Base-by-base conservation (phyloP, 352 stramenopile species). In the Globisporangium emineosum region DNA sequence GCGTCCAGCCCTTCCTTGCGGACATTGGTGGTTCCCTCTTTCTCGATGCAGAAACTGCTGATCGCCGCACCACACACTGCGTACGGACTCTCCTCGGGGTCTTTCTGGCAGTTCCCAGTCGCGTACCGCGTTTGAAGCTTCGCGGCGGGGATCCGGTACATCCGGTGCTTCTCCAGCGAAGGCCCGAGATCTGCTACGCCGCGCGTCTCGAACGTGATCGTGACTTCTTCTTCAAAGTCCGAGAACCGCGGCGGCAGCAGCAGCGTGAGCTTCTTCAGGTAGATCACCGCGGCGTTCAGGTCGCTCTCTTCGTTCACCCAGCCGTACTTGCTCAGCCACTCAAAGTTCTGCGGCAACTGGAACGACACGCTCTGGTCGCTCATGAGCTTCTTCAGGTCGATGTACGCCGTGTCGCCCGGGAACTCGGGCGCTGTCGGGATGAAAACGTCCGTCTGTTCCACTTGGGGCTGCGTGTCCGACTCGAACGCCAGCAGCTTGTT, bases 281-380 rank as follows among this genome's bases (percentile, higher is more conserved):
- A 53, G 21, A 53, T 29, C 21, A 53, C 21, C 3, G 47, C 47
- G 6, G 12, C 2, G 23, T 53, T 29, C 47, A 53, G 25, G 12
- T 53, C 47, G 23, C 47, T 53, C 47, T 53, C 47, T 12, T 53
- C 47, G 7, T 53, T 53, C 23, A 53, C 47, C 47, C 47, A 53
- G 47, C 47, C 47, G 47, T 53, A 53, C 47, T 53, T 53, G 21
- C 47, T 53, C 47, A 53, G 12, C 47, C 47, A 53, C 15, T 53
- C 47, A 32, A 32, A 53, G 47, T 30, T n/a, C 47, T 53, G 47
- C 21, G 47, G 47, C 47, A 53, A 4, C 15, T 27, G 21, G 12
- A 53, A 53, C 21, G 23, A 2, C 47, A 53, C 47, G 5, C 47
- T 53, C 47, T 53, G 47, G 4, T 32, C 47, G 23, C n/a, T 53